phyloP scores from a whole-genome alignment of 192 early-diverging fungal species.

The Umbelopsis sp. region DNA sequence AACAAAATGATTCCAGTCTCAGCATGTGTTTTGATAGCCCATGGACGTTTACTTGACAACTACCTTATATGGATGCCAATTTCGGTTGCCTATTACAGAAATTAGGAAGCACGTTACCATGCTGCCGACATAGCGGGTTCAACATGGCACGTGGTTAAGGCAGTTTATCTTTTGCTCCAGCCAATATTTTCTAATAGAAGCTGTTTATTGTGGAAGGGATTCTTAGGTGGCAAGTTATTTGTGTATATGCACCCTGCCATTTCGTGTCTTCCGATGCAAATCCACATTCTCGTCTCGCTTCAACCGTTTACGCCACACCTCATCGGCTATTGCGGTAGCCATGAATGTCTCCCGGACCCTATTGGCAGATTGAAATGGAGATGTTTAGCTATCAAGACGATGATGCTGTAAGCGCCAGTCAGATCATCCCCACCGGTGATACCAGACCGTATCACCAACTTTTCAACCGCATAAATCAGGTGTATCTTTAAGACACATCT shows the following conservation, averaged over 20 bases:
- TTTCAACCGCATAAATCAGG: too few species aligned
- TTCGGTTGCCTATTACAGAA: slow-evolving; percentile 14
- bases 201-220: background rate
- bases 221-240: background rate
- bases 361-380: too few species aligned
- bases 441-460: too few species aligned
- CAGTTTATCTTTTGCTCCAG: too few species aligned
- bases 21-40: background rate
- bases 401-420: too few species aligned
- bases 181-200: background rate
- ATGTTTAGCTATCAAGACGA: too few species aligned
- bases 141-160: background rate
- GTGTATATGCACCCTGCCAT: background rate
- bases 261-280: background rate
- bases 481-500: too few species aligned
- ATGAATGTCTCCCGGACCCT: too few species aligned
- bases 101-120: background rate
- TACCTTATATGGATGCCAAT: background rate
- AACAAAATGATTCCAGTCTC: too few species aligned
- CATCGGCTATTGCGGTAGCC: background rate
- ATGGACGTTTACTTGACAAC: background rate
- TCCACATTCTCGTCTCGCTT: background rate
- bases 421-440: too few species aligned
- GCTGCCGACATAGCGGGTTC: background rate
- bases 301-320: background rate